phyloP scores from a whole-genome alignment of 129 eudicot genomes.

The Heracleum sosnowskyi region DNA sequence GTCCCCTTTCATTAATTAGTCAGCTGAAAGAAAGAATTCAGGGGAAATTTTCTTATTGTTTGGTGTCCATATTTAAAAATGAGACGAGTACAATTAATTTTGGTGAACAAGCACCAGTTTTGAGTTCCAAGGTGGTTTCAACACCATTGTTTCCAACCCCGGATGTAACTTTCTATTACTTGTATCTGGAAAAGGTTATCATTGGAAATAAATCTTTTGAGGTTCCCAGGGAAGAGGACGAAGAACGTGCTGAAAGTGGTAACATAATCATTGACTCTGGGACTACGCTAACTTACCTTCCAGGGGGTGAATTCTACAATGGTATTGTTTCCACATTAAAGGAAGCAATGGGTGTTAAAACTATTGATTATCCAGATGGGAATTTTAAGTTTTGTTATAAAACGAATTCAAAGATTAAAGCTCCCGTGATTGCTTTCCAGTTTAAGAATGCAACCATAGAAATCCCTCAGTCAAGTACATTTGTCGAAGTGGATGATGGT shows the following conservation, averaged over 20 bases:
- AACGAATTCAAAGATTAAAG: not conserved
- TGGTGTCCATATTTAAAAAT: constrained; percentile 18
- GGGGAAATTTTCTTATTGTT: constrained; percentile 65
- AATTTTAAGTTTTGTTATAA: constrained; percentile 26
- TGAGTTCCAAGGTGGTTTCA: constrained; percentile 33
- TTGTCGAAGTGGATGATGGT: constrained; percentile 20
- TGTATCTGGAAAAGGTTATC: constrained; percentile 31
- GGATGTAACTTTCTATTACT: constrained; percentile 35
- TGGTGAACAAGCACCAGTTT: constrained; percentile 31
- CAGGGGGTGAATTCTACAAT: not conserved
- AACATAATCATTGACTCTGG: constrained; percentile 57
- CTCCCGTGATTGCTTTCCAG: constrained; percentile 23
- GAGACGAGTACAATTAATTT: constrained; percentile 44
- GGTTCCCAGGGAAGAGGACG: not conserved
- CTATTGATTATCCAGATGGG: constrained; percentile 21
- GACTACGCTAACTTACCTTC: constrained; percentile 37
- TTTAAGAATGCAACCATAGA: constrained; percentile 34
- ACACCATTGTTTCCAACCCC: constrained; percentile 34
- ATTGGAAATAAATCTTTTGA: constrained; percentile 28
- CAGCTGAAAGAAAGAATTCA: constrained; percentile 22
- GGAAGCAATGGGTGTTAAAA: not conserved
- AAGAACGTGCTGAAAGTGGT: not conserved
- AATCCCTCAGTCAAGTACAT: constrained; percentile 19
- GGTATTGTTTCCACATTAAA: constrained; percentile 13
- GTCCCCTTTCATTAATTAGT: constrained; percentile 35